Percentiles rank a stretch among this genome's conserved stretches.
phyloP scores from a whole-genome alignment of 140 eudicot genomes.

The Anethum foeniculum region DNA sequence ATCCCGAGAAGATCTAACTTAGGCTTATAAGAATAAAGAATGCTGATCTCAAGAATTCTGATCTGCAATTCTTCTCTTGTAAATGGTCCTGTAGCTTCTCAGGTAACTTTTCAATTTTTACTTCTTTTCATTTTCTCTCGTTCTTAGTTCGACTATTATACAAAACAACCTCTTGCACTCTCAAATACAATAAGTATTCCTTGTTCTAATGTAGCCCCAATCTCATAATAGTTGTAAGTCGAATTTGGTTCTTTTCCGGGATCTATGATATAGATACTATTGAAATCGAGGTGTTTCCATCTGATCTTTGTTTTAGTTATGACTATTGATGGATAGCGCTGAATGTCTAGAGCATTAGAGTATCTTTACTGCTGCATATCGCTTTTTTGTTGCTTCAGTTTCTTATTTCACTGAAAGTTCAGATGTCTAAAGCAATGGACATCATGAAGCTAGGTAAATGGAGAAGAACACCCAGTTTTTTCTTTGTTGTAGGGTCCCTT shows the following conservation, averaged over 20 bases:
- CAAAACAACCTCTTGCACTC: not conserved
- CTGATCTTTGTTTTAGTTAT: not conserved
- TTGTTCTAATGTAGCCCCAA: not conserved
- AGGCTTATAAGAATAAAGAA: constrained; percentile 4
- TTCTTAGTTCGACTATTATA: not conserved
- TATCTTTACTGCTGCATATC: not conserved
- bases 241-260: too few relatives aligned
- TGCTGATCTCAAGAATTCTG: constrained; percentile 13
- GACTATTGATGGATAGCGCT: not conserved
- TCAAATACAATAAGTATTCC: not conserved
- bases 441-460: constrained; percentile 28
- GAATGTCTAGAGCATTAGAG: not conserved
- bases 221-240: not conserved
- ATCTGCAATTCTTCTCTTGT: not conserved
- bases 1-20: constrained; percentile 9
- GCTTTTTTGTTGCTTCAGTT: constrained; percentile 1
- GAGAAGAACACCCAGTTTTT: constrained; percentile 32
- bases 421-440: constrained; percentile 14
- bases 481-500: constrained; percentile 33
- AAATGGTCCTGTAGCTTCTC: not conserved
- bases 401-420: not conserved
- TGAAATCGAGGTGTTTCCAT: too few relatives aligned
- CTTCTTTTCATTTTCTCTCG: not conserved
- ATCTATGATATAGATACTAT: not conserved
- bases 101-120: not conserved